Conservation (phyloP, 148 eudicot genomes). For the Diospyros kaki region DNA sequence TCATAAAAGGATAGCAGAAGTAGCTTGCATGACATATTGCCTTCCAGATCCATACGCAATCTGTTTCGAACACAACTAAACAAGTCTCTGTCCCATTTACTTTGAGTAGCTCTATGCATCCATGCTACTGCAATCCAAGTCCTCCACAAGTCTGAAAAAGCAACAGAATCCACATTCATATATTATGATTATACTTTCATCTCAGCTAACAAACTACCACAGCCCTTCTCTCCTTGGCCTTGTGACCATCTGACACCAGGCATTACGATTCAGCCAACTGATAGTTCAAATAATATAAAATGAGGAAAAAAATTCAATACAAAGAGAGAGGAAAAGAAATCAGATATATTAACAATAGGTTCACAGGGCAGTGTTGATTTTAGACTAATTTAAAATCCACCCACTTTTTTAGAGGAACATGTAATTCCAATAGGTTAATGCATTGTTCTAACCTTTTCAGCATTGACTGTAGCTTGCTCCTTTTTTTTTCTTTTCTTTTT, state of each 20-base stretch:
- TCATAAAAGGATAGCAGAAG: background rate
- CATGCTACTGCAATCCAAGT: too few species aligned
- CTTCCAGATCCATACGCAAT: background rate
- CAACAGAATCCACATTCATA: background rate
- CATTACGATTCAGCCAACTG: background rate
- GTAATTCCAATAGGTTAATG: too few species aligned
- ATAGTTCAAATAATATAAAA: background rate
- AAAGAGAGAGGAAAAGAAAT: too few species aligned
- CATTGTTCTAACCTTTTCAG: too few species aligned
- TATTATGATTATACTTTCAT: background rate
- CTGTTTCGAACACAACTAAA: background rate
- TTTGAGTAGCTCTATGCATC: background rate
- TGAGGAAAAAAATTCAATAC: background rate
- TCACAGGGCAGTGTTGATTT: too few species aligned
- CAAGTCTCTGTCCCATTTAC: background rate
- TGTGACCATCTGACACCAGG: background rate
- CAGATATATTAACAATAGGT: too few species aligned
- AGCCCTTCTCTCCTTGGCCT: background rate
- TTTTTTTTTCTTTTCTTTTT: too few species aligned
- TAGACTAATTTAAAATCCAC: too few species aligned
- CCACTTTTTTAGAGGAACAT: too few species aligned
- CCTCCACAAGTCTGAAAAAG: too few species aligned
- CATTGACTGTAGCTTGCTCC: too few species aligned
- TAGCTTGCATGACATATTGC: background rate
- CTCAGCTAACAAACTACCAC: background rate